Percentiles rank a stretch among this genome's conserved stretches.
These are phyloP conservation scores for Sergeia podlipaevii DNA, from an alignment of 208 protist species.

Conservation along the genomic window DNA sequence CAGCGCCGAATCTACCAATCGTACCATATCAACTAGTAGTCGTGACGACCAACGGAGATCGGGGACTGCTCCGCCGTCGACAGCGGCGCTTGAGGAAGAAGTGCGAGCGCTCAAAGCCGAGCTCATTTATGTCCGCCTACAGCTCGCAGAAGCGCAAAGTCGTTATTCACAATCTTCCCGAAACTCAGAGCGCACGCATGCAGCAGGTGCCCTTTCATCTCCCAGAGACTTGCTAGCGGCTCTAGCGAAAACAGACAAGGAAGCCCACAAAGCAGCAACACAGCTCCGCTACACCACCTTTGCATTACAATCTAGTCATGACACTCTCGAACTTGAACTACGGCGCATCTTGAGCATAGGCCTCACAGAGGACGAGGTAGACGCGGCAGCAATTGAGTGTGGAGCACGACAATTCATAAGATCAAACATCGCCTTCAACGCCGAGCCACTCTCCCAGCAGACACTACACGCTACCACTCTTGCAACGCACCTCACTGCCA, in stretches of 20 bases:
- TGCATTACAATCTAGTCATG: constrained; percentile 56
- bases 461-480: no score
- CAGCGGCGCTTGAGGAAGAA: constrained; percentile 8
- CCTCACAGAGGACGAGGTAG: constrained; percentile 33
- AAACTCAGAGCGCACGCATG: neutral
- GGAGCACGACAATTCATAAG: constrained; percentile 69
- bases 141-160: constrained; percentile 32
- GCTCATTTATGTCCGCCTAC: constrained; percentile 51
- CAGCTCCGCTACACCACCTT: constrained; percentile 72
- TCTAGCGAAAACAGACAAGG: constrained; percentile 39
- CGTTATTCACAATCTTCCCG: no score
- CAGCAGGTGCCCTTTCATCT: constrained; percentile 9
- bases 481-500: no score
- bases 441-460: no score
- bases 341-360: constrained; percentile 58
- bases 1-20: no score
- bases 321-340: constrained; percentile 70
- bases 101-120: constrained; percentile 27
- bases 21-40: no score
- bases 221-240: constrained; percentile 30
- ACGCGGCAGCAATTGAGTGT: constrained; percentile 64
- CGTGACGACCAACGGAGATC: neutral
- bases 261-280: constrained; percentile 40
- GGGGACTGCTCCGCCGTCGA: neutral
- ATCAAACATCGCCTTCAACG: constrained; percentile 72